These are phyloP conservation scores for Hygrocybe coccinea DNA, from an alignment of 768 basidiomycete species.

Conservation along the genomic window DNA sequence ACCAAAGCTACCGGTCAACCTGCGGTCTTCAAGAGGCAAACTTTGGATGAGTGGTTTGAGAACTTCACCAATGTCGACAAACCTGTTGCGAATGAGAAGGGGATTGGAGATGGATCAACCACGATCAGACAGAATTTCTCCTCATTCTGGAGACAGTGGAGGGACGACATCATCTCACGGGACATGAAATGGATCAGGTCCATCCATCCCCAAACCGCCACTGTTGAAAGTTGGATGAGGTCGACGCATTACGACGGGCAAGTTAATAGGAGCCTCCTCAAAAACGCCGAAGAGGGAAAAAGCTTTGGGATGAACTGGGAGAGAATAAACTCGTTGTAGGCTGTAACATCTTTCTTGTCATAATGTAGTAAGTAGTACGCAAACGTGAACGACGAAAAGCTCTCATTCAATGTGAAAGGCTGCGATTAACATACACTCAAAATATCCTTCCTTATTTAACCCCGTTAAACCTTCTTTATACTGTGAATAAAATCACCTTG, in stretches of 20 bases:
- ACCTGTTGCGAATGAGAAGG: conserved; percentile 29
- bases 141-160: conserved; percentile 40
- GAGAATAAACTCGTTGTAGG: conserved; percentile 7
- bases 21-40: conserved; percentile 29
- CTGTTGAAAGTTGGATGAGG: conserved; percentile 41
- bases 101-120: conserved; percentile 28
- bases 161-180: conserved; percentile 40
- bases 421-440: too few species aligned
- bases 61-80: conserved; percentile 26
- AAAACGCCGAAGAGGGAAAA: conserved; percentile 32
- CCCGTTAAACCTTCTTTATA: too few species aligned
- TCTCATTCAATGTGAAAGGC: too few species aligned
- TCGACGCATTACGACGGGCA: conserved; percentile 28
- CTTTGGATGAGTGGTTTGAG: conserved; percentile 32
- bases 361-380: too few species aligned
- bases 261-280: conserved; percentile 23
- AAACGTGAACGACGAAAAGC: too few species aligned
- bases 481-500: conserved; percentile 53
- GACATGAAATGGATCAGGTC: conserved; percentile 43
- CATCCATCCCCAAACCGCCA: conserved; percentile 33
- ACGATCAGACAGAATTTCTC: conserved; percentile 38
- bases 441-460: too few species aligned
- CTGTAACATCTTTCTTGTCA: too few species aligned
- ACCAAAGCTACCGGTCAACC: conserved; percentile 35
- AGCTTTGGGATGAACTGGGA: conserved; percentile 20